These are phyloP conservation scores for Melanomma pulvis-pyrius DNA, from an alignment of 495 filamentous ascomycete species.

Conservation along the genomic window DNA sequence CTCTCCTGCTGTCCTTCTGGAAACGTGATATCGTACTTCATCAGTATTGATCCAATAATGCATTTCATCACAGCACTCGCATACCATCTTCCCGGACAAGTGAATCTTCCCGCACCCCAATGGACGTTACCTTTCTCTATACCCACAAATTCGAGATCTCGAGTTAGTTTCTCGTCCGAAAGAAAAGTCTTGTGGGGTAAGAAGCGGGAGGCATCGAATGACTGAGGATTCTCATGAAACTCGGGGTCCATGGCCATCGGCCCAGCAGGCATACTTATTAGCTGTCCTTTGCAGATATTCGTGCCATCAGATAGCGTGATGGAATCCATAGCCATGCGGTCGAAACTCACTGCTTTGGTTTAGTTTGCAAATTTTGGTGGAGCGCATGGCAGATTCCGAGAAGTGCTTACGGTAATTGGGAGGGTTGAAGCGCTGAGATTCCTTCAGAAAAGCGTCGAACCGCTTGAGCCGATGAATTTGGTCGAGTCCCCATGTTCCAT, in stretches of 20 bases:
- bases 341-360: slow-evolving; percentile 21
- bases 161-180: background rate
- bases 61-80: slow-evolving; percentile 17
- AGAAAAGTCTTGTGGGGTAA: background rate
- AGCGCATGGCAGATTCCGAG: background rate
- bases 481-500: background rate
- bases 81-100: slow-evolving; percentile 26
- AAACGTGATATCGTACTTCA: slow-evolving; percentile 20
- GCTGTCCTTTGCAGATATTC: slow-evolving; percentile 1
- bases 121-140: slow-evolving; percentile 13
- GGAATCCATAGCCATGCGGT: slow-evolving; percentile 5
- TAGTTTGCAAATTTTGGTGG: too few species aligned
- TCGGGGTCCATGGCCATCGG: slow-evolving; percentile 19
- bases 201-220: slow-evolving; percentile 2
- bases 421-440: slow-evolving; percentile 13
- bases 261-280: slow-evolving; percentile 17
- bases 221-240: background rate
- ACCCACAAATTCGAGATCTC: slow-evolving; percentile 1
- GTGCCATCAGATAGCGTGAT: slow-evolving; percentile 12
- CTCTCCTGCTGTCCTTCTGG: slow-evolving; percentile 8
- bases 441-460: slow-evolving; percentile 8
- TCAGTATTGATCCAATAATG: slow-evolving; percentile 3
- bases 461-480: background rate
- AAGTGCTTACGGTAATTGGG: slow-evolving; percentile 6
- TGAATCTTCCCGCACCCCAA: slow-evolving; percentile 11